These are phyloP conservation scores for Gracilaria domingensis DNA, from an alignment of 23 red algal species.

Conservation along the genomic window DNA sequence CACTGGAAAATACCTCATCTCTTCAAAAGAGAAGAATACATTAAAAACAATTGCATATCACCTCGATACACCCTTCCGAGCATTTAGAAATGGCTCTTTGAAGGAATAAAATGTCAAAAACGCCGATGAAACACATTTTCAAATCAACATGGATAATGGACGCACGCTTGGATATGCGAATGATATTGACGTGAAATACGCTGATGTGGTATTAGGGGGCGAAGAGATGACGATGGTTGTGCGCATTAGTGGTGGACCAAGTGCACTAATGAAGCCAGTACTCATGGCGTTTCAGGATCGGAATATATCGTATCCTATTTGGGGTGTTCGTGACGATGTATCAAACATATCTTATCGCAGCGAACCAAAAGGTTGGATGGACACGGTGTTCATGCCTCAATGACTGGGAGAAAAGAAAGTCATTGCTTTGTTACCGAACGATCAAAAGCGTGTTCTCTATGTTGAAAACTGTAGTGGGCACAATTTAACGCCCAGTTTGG, in stretches of 20 bases:
- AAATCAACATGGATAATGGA: constrained; percentile 22
- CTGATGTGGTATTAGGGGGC: constrained; percentile 19
- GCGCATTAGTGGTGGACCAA: background rate
- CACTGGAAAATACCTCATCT: background rate
- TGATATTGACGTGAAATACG: constrained; percentile 23
- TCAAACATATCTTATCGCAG: too few species aligned
- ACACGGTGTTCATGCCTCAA: background rate
- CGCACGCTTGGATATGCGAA: background rate
- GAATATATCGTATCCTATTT: constrained; percentile 3
- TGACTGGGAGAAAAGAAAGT: background rate
- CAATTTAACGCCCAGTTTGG: background rate
- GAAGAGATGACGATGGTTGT: constrained; percentile 35
- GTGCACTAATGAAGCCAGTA: background rate
- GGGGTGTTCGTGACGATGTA: background rate
- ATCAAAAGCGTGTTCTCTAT: background rate
- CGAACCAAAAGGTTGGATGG: constrained; percentile 15
- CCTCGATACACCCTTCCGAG: too few species aligned
- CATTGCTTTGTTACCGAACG: background rate
- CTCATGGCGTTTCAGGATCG: constrained; percentile 36
- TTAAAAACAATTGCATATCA: background rate
- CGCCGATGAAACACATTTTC: constrained; percentile 16
- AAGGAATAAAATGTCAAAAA: constrained; percentile 7
- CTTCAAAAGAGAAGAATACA: background rate
- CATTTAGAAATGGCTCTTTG: background rate
- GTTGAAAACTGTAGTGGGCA: constrained; percentile 32